These are phyloP conservation scores for Tricholoma matsutake DNA, from an alignment of 768 basidiomycete genomes.

Conservation along the genomic window DNA sequence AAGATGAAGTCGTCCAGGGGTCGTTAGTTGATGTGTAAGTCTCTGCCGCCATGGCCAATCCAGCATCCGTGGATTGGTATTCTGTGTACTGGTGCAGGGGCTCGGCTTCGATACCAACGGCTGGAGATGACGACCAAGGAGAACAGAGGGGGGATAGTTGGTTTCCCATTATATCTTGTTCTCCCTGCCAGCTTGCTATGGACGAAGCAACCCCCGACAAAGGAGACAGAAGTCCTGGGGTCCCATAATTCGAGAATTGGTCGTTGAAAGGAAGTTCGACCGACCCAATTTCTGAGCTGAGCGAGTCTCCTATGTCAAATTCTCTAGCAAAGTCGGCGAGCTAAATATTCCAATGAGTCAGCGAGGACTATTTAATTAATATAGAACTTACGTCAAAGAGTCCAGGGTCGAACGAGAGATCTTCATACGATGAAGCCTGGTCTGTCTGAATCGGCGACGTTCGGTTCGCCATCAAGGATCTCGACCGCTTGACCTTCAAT, in stretches of 20 bases:
- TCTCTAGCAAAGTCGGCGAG: background rate
- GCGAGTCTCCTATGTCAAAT: conserved; percentile 8
- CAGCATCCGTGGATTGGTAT: background rate
- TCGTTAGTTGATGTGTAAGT: background rate
- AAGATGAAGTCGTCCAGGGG: conserved; percentile 3
- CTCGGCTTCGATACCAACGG: background rate
- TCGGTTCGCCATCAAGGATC: conserved; percentile 14
- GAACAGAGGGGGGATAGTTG: background rate
- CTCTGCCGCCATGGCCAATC: background rate
- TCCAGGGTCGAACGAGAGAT: conserved; percentile 8
- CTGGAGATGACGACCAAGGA: conserved; percentile 10
- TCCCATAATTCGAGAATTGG: conserved; percentile 7
- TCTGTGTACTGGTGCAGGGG: background rate
- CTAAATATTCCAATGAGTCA: background rate
- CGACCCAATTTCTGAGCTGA: conserved; percentile 13
- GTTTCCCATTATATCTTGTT: conserved; percentile 12
- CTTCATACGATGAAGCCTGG: conserved; percentile 6
- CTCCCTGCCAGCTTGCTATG: conserved; percentile 38
- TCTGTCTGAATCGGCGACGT: conserved; percentile 2
- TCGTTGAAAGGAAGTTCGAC: conserved; percentile 10
- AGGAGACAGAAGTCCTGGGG: conserved; percentile 22
- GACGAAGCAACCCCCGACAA: conserved; percentile 34
- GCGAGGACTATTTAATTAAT: background rate
- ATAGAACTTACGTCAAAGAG: conserved; percentile 9
- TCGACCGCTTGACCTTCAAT: conserved; percentile 16